These are phyloP conservation scores for Pseudofabraea citricarpa DNA, from an alignment of 2,329 filamentous ascomycete species.

Conservation along the genomic window DNA sequence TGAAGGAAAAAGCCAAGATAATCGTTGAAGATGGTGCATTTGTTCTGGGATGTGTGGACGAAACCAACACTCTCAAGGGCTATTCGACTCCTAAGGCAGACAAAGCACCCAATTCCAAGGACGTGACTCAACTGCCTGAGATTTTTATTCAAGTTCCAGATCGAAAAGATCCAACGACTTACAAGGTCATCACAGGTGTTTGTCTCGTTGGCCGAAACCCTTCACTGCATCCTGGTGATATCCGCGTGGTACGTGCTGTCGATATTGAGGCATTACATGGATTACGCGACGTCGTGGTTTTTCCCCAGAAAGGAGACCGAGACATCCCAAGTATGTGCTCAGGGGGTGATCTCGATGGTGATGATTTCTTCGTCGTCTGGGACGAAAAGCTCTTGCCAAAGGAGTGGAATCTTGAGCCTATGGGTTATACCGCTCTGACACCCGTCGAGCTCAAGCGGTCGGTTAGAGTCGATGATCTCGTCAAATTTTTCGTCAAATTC, in stretches of 20 bases:
- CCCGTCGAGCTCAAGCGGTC: constrained; percentile 52
- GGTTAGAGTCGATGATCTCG: constrained; percentile 70
- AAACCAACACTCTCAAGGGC: constrained; percentile 71
- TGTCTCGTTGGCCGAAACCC: constrained; percentile 90
- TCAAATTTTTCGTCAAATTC: constrained; percentile 82
- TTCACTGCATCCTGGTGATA: constrained; percentile 87
- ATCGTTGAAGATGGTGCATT: constrained; percentile 79
- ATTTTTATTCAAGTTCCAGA: constrained; percentile 82
- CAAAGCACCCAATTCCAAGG: constrained; percentile 17
- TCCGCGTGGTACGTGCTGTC: constrained; percentile 82
- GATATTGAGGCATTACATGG: constrained; percentile 69
- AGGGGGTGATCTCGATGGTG: constrained; percentile 90
- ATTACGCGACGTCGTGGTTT: constrained; percentile 79
- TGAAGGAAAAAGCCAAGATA: constrained; percentile 91
- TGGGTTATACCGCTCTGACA: constrained; percentile 65
- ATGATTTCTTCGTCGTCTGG: constrained; percentile 95
- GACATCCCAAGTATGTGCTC: constrained; percentile 93
- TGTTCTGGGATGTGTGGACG: constrained; percentile 83
- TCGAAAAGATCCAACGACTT: constrained; percentile 43
- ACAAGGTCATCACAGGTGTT: constrained; percentile 65
- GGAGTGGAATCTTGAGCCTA: constrained; percentile 68
- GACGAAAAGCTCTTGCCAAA: constrained; percentile 67
- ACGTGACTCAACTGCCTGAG: constrained; percentile 60
- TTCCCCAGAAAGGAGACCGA: constrained; percentile 76
- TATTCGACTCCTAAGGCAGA: constrained; percentile 48